Evolutionary conservation across 73 alveolate species (phyloP).

Genomic region (Uronychia binucleata): DNA sequence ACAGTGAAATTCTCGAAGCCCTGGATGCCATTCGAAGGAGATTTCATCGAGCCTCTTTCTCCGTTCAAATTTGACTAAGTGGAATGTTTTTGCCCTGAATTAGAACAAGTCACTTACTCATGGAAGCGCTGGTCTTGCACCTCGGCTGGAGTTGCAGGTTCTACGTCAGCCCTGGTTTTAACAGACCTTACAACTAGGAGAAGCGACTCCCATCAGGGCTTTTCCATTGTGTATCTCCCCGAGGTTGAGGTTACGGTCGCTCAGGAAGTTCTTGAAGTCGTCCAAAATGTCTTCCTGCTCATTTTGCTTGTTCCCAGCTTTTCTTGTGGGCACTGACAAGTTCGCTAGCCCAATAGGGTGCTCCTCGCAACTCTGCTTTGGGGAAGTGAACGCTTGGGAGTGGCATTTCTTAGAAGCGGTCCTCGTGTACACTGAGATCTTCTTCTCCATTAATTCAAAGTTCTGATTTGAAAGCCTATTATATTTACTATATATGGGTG

Average conservation of each 20-base stretch:
- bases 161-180: not conserved
- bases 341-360: not conserved
- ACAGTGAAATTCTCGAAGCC: no score
- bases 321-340: not conserved
- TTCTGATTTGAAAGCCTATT: not conserved
- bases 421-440: not conserved
- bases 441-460: not conserved
- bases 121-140: not conserved
- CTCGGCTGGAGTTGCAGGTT: not conserved
- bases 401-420: not conserved
- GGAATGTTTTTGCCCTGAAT: no score
- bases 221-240: not conserved
- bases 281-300: not conserved
- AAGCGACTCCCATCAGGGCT: not conserved
- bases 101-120: not conserved
- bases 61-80: no score
- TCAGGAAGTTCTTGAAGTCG: not conserved
- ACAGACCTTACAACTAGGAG: not conserved
- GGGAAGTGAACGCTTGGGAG: not conserved
- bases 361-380: not conserved
- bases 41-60: no score
- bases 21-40: no score
- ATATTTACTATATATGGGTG: not conserved
- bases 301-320: not conserved
- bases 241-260: not conserved